These are phyloP conservation scores for Collybiopsis confluens DNA, from an alignment of 768 basidiomycete species.

Conservation along the genomic window DNA sequence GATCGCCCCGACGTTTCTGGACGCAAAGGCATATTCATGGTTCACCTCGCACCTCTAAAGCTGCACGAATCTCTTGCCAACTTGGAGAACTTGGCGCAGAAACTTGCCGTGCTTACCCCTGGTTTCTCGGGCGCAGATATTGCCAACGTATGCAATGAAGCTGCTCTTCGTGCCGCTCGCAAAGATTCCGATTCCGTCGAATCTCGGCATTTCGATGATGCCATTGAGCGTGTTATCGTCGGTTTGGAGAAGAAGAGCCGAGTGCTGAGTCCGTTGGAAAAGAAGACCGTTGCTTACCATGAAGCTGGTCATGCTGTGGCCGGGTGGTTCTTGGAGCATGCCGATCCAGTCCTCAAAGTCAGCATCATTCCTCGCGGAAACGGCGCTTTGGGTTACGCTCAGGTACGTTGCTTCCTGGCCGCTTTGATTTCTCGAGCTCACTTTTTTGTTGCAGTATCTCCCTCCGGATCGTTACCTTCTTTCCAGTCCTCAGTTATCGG, in stretches of 20 bases:
- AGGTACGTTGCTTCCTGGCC: constrained; percentile 43
- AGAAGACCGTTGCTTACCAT: constrained; percentile 98
- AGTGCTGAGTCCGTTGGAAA: constrained; percentile 91
- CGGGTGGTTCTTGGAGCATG: constrained; percentile 98
- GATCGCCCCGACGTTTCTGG: constrained; percentile 94
- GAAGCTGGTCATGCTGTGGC: constrained; percentile 98
- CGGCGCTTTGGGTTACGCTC: constrained; percentile 94
- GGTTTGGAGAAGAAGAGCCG: constrained; percentile 95
- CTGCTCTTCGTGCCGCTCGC: constrained; percentile 91
- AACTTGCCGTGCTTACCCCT: constrained; percentile 93
- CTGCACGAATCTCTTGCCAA: constrained; percentile 53
- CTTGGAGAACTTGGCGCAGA: constrained; percentile 68
- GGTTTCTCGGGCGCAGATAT: constrained; percentile 99
- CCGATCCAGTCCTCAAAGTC: constrained; percentile 94
- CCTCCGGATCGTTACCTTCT: constrained; percentile 95
- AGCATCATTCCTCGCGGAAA: constrained; percentile 97
- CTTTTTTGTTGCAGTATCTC: constrained; percentile 56
- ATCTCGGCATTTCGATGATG: constrained; percentile 89
- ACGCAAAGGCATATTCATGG: constrained; percentile 88
- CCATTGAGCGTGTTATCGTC: constrained; percentile 97
- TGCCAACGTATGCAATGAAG: constrained; percentile 98
- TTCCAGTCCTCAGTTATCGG: constrained; percentile 89
- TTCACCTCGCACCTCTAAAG: constrained; percentile 83
- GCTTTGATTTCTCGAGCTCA: not conserved
- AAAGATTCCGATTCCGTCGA: constrained; percentile 73